phyloP scores from a whole-genome alignment of 306 rosid genomes.

The Trichosanthes cucumerina region DNA sequence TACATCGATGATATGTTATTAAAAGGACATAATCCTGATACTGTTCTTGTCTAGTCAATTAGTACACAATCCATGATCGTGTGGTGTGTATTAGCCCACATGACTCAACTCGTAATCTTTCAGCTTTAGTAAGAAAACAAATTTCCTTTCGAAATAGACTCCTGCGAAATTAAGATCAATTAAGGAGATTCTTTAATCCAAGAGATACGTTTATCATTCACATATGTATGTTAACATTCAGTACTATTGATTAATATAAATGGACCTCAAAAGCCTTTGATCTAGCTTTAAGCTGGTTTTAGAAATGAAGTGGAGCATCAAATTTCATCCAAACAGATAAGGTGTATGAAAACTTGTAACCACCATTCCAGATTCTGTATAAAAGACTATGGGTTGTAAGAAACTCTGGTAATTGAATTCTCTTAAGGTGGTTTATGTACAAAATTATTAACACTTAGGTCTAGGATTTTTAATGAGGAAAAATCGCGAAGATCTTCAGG shows the following conservation, averaged over 20 bases:
- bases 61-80: neutral
- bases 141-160: neutral
- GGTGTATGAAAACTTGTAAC: neutral
- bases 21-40: neutral
- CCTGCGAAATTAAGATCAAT: neutral
- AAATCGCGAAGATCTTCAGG: constrained; percentile 2
- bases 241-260: neutral
- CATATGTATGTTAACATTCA: neutral
- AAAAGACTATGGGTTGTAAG: neutral
- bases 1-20: neutral
- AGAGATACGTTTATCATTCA: neutral
- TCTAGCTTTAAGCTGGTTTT: neutral
- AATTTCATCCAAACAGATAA: neutral
- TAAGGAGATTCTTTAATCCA: neutral
- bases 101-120: neutral
- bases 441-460: constrained; percentile 14
- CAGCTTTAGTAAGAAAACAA: neutral
- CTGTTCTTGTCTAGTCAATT: neutral
- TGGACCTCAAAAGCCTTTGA: neutral
- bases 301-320: neutral
- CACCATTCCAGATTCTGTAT: neutral
- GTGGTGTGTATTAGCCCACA: neutral
- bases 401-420: neutral
- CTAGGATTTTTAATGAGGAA: neutral
- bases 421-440: neutral